Base-by-base conservation (phyloP, 371 early-diverging fungal genomes). In the Scutellospora calospora region DNA sequence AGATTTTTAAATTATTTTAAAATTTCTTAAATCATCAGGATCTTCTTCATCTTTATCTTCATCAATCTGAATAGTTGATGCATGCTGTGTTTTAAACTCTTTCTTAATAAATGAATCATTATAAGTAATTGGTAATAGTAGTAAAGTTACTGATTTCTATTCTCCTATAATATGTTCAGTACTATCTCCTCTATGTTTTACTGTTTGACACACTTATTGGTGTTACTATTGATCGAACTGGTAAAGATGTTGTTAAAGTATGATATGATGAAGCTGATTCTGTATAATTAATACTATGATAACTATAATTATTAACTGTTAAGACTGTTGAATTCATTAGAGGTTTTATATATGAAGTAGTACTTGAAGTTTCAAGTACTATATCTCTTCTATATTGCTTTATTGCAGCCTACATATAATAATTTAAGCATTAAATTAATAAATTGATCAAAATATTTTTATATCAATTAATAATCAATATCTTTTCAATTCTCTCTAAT, bases 401-500 rank as follows among this genome's bases (percentile, higher is more conserved):
- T 66, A 80, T 68, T 20, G 82, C 82, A 33, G 80, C 83, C 75
- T 81, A n/a, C 63, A 51, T 29, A 38, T 60, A 54, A 71, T 9
- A 12, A 9, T 45, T 1, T 2, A 45, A 45, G 9, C 11, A 68
- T 55, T 73, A 35, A 35, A 33, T 29, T 31, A 49, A 4, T 78
- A 38, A 38, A 49, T 74, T 3, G 31, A 38, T 35, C n/a, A 35
- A 33, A 65, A 33, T 59, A 59, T 55, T 59, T 33, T 25, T 11
- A 20, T 4, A 55, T 41, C 35, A 12, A 25, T 20, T 51, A 31
- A 25, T 20, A 38, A 18, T 41, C 12, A 55, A 68, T 82, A 92
- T 91, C 81, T 86, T 85, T 66, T 93, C 91, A 66, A 91, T 91
- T 51, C 88, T 84, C 63, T 89, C 83, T 68, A 92, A 71, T 83